Conservation (phyloP, 495 filamentous ascomycete genomes). For the Penicillium coprophilum region DNA sequence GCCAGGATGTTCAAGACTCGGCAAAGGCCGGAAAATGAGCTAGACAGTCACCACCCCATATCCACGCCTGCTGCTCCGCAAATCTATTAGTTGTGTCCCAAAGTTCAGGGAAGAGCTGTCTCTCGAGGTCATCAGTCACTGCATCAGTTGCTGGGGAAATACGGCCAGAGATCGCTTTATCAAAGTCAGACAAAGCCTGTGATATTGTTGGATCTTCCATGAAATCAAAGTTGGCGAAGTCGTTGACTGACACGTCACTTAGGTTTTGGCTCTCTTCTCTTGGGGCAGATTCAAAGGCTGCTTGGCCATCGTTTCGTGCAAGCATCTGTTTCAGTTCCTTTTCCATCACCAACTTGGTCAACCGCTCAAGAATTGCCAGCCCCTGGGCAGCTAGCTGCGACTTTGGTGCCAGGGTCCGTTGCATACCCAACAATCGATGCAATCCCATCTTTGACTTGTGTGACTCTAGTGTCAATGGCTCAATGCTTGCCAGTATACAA, state of each 20-base stretch:
- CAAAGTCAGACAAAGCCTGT: background rate
- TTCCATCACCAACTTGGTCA: conserved; percentile 29
- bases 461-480: conserved; percentile 20
- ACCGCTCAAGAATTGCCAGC: conserved; percentile 26
- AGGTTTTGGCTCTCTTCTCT: background rate
- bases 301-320: background rate
- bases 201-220: background rate
- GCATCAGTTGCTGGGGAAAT: background rate
- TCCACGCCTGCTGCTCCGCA: background rate
- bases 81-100: background rate
- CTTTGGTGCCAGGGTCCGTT: conserved; percentile 20
- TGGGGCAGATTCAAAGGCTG: background rate
- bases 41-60: background rate
- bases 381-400: conserved; percentile 24
- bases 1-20: background rate
- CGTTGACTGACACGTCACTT: background rate
- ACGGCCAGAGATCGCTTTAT: background rate
- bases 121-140: background rate
- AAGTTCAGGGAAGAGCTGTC: background rate
- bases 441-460: conserved; percentile 24
- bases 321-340: conserved; percentile 33
- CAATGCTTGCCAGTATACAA: conserved; percentile 30
- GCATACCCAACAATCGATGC: conserved; percentile 23
- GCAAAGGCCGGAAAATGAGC: background rate
- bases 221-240: background rate